Evolutionary conservation across 73 alveolate species (phyloP), one percentile per base, ranked within the genome.

Genomic region (Tetrahymena borealis): DNA sequence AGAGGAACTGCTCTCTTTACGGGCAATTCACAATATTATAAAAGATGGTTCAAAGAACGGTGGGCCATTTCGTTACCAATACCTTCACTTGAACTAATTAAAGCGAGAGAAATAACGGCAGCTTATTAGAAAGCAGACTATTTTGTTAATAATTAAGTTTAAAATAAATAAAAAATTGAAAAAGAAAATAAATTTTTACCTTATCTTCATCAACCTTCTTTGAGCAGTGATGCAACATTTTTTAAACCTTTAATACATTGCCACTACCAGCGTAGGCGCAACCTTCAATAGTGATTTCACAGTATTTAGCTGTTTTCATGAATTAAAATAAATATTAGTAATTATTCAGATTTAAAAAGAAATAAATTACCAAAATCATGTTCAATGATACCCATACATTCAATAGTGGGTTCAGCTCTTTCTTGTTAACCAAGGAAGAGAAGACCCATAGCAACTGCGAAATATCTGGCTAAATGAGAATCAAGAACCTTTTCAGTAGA

Each of bases 401-500:
- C 95, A 4, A 93, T 90, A 7, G 60, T 38, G 0, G 42, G 33
- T 11, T 40, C 91, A 20, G 95, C 95, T 32, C 91, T 78, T 85
- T 93, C 95, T 39, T 85, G 90, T 24, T 96, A 95, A 35, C 99
- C 99, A 13, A 98, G 90, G 96, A 96, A 99, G 36, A 99, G 93
- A 35, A 99, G 94, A 39, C 99, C 99, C 41, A 98, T 93, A 39
- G 99, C 99, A 33, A 99, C 96, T 31, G 99, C 99, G 92, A 96
- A 98, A 90, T 97, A 93, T 93, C 99, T 97, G 32, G 99, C 97
- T 91, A 95, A 95, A 39, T 99, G 98, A 90, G 94, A 91, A 93
- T 97, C 99, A 11, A 98, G 97, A 40, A 94, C 96, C 38, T 60
- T 60, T 60, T 60, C 85, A 60, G 85, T 60, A 39, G 97, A 93